These are phyloP conservation scores for Dalbergia oliveri DNA, from an alignment of 306 rosid species.

Conservation along the genomic window DNA sequence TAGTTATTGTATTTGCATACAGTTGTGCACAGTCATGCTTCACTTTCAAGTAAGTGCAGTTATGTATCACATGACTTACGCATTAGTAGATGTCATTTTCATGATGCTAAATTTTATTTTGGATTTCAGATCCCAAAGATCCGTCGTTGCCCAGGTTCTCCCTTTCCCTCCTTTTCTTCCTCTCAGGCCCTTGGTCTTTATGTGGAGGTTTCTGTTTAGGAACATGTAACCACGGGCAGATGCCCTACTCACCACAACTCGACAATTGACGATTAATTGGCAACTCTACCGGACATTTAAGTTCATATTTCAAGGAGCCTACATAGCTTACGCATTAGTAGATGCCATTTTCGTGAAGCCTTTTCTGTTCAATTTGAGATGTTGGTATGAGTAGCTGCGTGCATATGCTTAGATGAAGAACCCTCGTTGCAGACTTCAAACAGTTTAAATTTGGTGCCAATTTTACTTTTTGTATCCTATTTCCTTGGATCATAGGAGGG, in stretches of 20 bases:
- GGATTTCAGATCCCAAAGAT: slow-evolving; percentile 49
- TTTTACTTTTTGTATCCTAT: no score
- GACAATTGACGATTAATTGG: slow-evolving; percentile 20
- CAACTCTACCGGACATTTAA: slow-evolving; percentile 23
- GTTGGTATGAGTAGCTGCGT: slow-evolving; percentile 11
- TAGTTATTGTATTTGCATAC: neutral
- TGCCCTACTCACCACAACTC: neutral
- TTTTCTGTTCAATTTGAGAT: slow-evolving; percentile 26
- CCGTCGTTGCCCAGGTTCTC: slow-evolving; percentile 82
- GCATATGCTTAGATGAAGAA: no score
- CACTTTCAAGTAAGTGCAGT: slow-evolving; percentile 8
- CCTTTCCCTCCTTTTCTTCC: neutral
- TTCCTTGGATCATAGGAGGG: no score
- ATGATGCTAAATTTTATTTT: neutral
- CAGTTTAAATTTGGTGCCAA: no score
- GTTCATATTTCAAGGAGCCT: slow-evolving; percentile 22
- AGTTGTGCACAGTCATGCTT: neutral
- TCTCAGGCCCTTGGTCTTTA: neutral
- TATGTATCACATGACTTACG: neutral
- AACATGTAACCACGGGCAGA: slow-evolving; percentile 6
- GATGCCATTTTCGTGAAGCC: neutral
- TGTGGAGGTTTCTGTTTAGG: slow-evolving; percentile 22
- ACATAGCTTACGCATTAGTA: no score
- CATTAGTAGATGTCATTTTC: neutral
- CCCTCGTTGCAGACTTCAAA: no score